Base-by-base conservation (phyloP, 352 stramenopile species). In the Globisporangium spiculum region DNA sequence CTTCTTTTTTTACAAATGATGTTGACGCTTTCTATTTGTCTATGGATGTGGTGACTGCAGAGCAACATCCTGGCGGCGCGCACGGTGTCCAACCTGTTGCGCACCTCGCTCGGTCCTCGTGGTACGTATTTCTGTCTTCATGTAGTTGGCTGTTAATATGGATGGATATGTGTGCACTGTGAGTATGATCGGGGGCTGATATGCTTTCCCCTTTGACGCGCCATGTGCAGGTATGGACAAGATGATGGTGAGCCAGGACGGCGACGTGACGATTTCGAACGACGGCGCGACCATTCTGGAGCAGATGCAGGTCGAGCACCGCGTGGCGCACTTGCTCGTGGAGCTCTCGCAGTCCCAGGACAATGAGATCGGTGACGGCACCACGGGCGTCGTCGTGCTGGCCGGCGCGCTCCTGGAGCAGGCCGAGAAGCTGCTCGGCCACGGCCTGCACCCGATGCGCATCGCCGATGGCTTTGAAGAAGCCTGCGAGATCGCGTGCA, bases 221-320 rank as follows among this genome's bases (percentile, higher is more conserved):
- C 7, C 30, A 20, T n/a, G 1, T 63, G 27, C 70, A 91, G 94
- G 96, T 59, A 98, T 99, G 93, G 97, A 99, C 88, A 99, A 99
- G 89, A 99, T 99, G 92, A 92, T 99, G 73, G 97, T 99, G 57
- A 98, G 88, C 70, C 96, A 98, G 67, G 98, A 99, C 78, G 98
- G 97, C 26, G 98, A 99, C 74, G 97, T 99, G 38, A 99, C 97
- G 59, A 99, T 99, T 75, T 99, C 97, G 67, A 99, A 99, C 79
- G 98, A 99, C 74, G 98, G 98, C 60, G 98, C 98, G 48, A 99
- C 98, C 44, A 99, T 99, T 77, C 86, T 99, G 59, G 88, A 99
- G 71, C 97, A 99, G 77, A 99, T 99, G 97, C 90, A 99, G 56
- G 97, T 99, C 26, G 92, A 99, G 80, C 97, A 99, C 83, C 94